Conservation (phyloP, 371 early-diverging fungal genomes). For the Gilbertella persicaria region DNA sequence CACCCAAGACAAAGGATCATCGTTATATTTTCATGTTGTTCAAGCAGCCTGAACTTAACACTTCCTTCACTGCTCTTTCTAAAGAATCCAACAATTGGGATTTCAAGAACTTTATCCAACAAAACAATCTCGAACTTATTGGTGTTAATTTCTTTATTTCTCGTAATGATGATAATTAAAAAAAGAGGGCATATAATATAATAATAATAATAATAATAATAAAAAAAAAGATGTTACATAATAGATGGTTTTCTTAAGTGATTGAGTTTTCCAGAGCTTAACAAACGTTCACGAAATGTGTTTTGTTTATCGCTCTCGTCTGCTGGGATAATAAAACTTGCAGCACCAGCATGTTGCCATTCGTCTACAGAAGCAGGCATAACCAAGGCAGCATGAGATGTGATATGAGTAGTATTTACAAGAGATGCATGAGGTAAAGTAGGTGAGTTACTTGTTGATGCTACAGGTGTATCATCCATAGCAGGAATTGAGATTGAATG, state of each 20-base stretch:
- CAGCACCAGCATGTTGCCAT: constrained; percentile 6
- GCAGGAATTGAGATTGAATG: constrained; percentile 33
- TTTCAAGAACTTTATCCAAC: constrained; percentile 45
- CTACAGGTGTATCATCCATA: constrained; percentile 13
- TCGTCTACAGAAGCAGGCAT: constrained; percentile 13
- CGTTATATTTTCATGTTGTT: constrained; percentile 67
- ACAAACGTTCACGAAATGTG: constrained; percentile 29
- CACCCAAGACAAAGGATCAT: constrained; percentile 57
- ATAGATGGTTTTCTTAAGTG: constrained; percentile 20
- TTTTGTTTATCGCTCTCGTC: constrained; percentile 8
- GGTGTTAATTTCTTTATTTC: constrained; percentile 61
- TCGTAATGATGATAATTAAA: constrained; percentile 16
- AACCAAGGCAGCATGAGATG: constrained; percentile 7
- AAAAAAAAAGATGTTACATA: background rate
- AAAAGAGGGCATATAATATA: no score
- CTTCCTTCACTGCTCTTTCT: constrained; percentile 25
- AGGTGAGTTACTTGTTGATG: constrained; percentile 12
- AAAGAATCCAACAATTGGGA: constrained; percentile 46
- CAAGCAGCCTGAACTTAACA: constrained; percentile 42
- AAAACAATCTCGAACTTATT: constrained; percentile 52
- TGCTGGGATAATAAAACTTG: constrained; percentile 20
- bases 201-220: background rate
- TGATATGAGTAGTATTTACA: constrained; percentile 7
- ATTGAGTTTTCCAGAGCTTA: constrained; percentile 29
- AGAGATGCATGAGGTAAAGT: constrained; percentile 15